These are phyloP conservation scores for Beauveria rudraprayagi DNA, from an alignment of 2,329 filamentous ascomycete species.

Conservation along the genomic window DNA sequence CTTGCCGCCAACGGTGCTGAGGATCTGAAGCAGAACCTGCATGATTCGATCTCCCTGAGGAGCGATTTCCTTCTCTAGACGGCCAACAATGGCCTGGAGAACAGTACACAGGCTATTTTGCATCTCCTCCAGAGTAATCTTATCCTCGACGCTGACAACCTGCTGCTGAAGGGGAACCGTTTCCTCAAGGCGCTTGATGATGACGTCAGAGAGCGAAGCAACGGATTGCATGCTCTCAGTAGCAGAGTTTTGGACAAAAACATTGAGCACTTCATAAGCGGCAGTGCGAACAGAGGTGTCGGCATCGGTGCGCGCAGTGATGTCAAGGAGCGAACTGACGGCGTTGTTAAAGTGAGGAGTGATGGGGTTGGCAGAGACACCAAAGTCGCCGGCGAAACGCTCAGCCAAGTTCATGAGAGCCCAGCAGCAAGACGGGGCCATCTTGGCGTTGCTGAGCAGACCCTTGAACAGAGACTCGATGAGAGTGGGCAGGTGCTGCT, in stretches of 20 bases:
- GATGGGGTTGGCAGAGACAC: constrained; percentile 68
- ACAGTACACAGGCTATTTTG: constrained; percentile 93
- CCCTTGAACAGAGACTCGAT: constrained; percentile 86
- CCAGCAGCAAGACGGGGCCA: constrained; percentile 98
- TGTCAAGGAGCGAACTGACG: constrained; percentile 72
- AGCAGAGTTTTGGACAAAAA: constrained; percentile 86
- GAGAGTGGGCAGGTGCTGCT: constrained; percentile 71
- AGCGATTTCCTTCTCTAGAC: constrained; percentile 82
- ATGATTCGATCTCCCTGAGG: constrained; percentile 92
- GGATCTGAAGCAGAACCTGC: constrained; percentile 74
- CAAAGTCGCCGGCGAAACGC: constrained; percentile 81
- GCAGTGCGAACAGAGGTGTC: constrained; percentile 90
- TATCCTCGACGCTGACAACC: constrained; percentile 94
- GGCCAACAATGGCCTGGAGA: constrained; percentile 81
- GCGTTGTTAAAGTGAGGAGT: constrained; percentile 91
- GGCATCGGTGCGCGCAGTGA: constrained; percentile 74
- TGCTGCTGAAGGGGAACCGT: constrained; percentile 84
- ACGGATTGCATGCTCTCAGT: constrained; percentile 76
- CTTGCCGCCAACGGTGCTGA: constrained; percentile 70
- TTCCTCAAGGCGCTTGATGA: constrained; percentile 84
- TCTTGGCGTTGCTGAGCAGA: constrained; percentile 85
- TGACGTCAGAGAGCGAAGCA: constrained; percentile 74
- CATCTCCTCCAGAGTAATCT: constrained; percentile 92
- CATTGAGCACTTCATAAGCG: constrained; percentile 92
- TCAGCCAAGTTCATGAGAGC: constrained; percentile 97